phyloP scores from a whole-genome alignment of 495 filamentous ascomycete species.

The Podospora pseudocomata region DNA sequence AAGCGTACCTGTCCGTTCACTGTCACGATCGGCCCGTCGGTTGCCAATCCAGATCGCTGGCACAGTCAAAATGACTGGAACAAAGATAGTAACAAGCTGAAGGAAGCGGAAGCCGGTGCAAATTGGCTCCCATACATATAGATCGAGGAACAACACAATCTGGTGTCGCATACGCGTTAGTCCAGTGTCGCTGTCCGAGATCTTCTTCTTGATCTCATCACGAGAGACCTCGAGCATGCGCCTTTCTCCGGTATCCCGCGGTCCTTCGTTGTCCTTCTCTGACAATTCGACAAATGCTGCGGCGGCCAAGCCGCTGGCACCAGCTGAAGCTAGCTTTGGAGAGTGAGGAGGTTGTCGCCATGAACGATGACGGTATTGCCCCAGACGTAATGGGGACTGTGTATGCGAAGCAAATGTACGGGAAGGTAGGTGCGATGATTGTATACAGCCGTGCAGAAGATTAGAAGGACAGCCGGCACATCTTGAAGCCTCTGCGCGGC shows the following conservation, averaged over 20 bases:
- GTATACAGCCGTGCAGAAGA: not conserved
- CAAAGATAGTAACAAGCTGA: slow-evolving; percentile 81
- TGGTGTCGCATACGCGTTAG: slow-evolving; percentile 51
- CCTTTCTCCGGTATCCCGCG: slow-evolving; percentile 68
- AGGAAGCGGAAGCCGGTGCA: slow-evolving; percentile 84
- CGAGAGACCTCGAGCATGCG: slow-evolving; percentile 82
- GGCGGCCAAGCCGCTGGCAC: slow-evolving; percentile 43
- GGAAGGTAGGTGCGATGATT: not conserved
- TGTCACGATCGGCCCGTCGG: slow-evolving; percentile 54
- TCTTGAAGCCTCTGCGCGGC: slow-evolving; percentile 18
- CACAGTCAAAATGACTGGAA: slow-evolving; percentile 77
- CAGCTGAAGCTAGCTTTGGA: slow-evolving; percentile 36
- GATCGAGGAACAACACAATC: slow-evolving; percentile 60
- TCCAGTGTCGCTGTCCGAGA: slow-evolving; percentile 57
- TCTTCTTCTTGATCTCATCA: slow-evolving; percentile 64
- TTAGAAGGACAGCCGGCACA: not conserved
- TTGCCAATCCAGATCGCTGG: slow-evolving; percentile 77
- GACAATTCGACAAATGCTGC: slow-evolving; percentile 68
- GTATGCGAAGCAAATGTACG: slow-evolving; percentile 6
- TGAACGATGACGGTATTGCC: slow-evolving; percentile 14
- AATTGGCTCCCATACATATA: slow-evolving; percentile 79
- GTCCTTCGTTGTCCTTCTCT: slow-evolving; percentile 57
- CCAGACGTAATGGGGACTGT: slow-evolving; percentile 1
- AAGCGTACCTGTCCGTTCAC: slow-evolving; percentile 72
- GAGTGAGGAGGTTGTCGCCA: slow-evolving; percentile 17